phyloP scores from a whole-genome alignment of 169 alveolate species.

The Cryptosporidium felis region DNA sequence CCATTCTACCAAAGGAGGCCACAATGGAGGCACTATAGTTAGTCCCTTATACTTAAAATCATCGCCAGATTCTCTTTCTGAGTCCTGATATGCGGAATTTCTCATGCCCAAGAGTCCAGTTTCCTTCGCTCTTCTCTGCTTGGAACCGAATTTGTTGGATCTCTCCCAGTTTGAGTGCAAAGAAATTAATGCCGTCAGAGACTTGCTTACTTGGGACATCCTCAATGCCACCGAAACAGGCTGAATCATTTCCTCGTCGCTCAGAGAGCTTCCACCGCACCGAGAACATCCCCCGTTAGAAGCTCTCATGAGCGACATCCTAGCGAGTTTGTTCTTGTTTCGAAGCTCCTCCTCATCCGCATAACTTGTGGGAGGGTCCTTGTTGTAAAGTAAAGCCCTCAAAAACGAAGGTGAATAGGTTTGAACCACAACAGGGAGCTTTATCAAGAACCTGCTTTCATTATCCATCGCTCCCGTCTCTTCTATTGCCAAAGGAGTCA shows the following conservation, averaged over 20 bases:
- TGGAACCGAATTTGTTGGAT: constrained; percentile 2
- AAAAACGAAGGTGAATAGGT: constrained; percentile 69
- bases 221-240: constrained; percentile 53
- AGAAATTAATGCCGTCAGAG: constrained; percentile 16
- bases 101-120: not conserved
- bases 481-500: constrained; percentile 53
- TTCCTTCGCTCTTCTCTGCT: not conserved
- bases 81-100: not conserved
- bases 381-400: constrained; percentile 46
- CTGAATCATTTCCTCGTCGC: not conserved
- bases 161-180: constrained; percentile 66
- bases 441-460: constrained; percentile 18
- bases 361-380: constrained; percentile 63
- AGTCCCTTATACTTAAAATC: constrained; percentile 47
- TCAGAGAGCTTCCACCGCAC: not conserved
- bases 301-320: not conserved
- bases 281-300: not conserved
- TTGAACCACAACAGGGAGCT: constrained; percentile 57
- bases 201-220: constrained; percentile 65
- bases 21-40: constrained; percentile 59
- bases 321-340: constrained; percentile 24
- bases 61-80: not conserved
- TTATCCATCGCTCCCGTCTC: not conserved
- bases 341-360: constrained; percentile 48
- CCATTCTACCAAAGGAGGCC: constrained; percentile 72